phyloP scores from a whole-genome alignment of 2,329 filamentous ascomycete genomes.

The Dothistroma septosporum region DNA sequence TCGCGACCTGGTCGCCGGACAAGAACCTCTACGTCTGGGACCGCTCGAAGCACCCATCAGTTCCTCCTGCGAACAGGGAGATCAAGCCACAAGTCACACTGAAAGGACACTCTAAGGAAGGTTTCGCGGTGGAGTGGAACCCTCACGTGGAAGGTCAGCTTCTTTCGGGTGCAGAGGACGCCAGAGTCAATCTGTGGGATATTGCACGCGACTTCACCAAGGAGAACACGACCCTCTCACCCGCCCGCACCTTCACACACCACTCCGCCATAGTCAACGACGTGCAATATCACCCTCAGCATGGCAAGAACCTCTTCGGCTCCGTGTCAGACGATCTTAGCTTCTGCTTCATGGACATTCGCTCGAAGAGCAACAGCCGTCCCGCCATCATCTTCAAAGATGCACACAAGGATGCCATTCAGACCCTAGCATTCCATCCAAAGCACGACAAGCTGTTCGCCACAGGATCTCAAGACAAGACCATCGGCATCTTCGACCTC shows the following conservation, averaged over 20 bases:
- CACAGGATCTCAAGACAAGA: conserved; percentile 92
- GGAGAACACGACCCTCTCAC: conserved; percentile 65
- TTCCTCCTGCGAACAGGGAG: conserved; percentile 56
- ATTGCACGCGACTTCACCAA: conserved; percentile 66
- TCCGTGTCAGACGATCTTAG: conserved; percentile 94
- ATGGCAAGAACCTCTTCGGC: conserved; percentile 73
- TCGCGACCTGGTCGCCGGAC: conserved; percentile 87
- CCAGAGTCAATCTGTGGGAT: conserved; percentile 90
- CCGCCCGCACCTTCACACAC: conserved; percentile 74
- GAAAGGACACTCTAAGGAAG: conserved; percentile 78
- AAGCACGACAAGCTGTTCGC: conserved; percentile 84
- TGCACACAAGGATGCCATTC: conserved; percentile 89
- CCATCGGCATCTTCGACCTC: conserved; percentile 91
- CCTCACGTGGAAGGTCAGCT: conserved; percentile 76
- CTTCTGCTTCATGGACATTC: conserved; percentile 85
- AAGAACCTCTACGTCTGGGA: conserved; percentile 90
- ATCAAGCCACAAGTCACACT: conserved; percentile 81
- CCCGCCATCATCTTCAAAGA: conserved; percentile 60
- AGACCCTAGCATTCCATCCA: conserved; percentile 92
- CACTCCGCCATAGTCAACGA: conserved; percentile 93
- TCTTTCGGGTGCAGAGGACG: conserved; percentile 86
- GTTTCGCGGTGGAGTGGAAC: conserved; percentile 91
- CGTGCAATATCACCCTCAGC: conserved; percentile 88
- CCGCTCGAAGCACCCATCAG: conserved; percentile 82
- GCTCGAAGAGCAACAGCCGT: conserved; percentile 54